Percentiles rank a stretch among this genome's conserved stretches.
These are phyloP conservation scores for Populus nigra DNA, from an alignment of 345 rosid species.

Conservation along the genomic window DNA sequence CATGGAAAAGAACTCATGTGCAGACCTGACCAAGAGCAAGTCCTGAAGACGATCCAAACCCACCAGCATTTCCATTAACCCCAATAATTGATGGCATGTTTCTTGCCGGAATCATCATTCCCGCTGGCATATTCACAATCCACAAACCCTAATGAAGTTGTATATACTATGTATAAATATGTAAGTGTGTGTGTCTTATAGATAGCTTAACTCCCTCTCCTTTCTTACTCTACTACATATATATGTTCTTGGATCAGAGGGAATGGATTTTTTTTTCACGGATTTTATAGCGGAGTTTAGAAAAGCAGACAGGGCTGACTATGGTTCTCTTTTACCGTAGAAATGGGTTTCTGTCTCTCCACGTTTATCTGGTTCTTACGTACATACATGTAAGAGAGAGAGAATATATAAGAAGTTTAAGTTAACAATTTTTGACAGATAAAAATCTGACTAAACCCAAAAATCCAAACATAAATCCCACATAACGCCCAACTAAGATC, in stretches of 20 bases:
- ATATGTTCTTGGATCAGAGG: background rate
- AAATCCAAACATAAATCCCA: background rate
- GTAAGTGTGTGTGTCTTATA: background rate
- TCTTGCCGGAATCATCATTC: constrained; percentile 60
- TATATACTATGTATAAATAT: background rate
- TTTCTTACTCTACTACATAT: background rate
- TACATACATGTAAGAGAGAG: constrained; percentile 19
- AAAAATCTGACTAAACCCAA: constrained; percentile 14
- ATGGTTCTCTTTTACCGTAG: constrained; percentile 10
- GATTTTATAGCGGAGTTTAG: background rate
- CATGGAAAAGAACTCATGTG: background rate
- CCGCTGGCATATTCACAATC: constrained; percentile 51
- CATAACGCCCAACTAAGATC: constrained; percentile 32
- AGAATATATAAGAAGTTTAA: constrained; percentile 4
- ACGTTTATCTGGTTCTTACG: constrained; percentile 18
- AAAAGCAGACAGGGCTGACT: constrained; percentile 13
- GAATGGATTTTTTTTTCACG: background rate
- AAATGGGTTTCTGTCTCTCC: background rate
- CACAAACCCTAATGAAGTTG: constrained; percentile 20
- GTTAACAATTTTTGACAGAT: constrained; percentile 30
- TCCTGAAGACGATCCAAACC: constrained; percentile 51
- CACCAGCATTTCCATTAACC: constrained; percentile 37
- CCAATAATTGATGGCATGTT: constrained; percentile 49
- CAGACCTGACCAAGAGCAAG: constrained; percentile 58
- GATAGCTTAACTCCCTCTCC: background rate